Evolutionary conservation across 352 stramenopile species (phyloP).

Genomic region (Peronospora belbahrii): DNA sequence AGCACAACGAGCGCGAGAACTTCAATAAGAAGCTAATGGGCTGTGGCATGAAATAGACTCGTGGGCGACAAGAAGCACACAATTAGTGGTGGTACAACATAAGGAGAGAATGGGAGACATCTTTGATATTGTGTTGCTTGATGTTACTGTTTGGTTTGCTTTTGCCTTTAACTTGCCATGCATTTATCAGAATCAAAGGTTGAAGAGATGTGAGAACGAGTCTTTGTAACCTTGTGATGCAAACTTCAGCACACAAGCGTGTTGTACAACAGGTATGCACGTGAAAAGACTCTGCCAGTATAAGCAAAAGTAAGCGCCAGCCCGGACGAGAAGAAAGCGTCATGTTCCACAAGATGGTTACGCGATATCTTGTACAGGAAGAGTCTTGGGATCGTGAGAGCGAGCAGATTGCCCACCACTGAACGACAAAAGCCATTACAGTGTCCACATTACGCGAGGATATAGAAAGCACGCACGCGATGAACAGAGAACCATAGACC

Average conservation of each 20-base stretch:
- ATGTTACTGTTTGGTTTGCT: conserved; percentile 1
- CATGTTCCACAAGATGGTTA: conserved; percentile 40
- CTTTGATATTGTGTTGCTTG: conserved; percentile 28
- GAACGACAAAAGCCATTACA: conserved; percentile 72
- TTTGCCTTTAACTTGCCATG: neutral
- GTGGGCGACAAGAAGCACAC: conserved; percentile 1
- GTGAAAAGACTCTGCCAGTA: conserved; percentile 47
- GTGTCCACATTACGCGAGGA: conserved; percentile 56
- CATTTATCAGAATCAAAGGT: conserved; percentile 10
- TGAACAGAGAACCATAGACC: conserved; percentile 67
- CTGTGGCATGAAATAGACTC: conserved; percentile 55
- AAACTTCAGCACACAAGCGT: conserved; percentile 21
- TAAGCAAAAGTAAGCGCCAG: conserved; percentile 43
- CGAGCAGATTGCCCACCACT: conserved; percentile 61
- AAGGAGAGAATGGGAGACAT: conserved; percentile 19
- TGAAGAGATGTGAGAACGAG: conserved; percentile 8
- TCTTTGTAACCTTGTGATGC: neutral
- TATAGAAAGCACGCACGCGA: conserved; percentile 51
- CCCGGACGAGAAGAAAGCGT: conserved; percentile 46
- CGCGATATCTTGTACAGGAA: conserved; percentile 71
- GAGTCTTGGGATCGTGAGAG: conserved; percentile 57
- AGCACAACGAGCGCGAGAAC: conserved; percentile 57
- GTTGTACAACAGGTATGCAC: conserved; percentile 63
- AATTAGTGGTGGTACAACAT: conserved; percentile 23
- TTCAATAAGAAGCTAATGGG: conserved; percentile 80